A percentile compares a stretch with the other conserved stretches of the same genome.
phyloP scores from a whole-genome alignment of 2,329 filamentous ascomycete genomes.

The Sclerotinia glacialis region DNA sequence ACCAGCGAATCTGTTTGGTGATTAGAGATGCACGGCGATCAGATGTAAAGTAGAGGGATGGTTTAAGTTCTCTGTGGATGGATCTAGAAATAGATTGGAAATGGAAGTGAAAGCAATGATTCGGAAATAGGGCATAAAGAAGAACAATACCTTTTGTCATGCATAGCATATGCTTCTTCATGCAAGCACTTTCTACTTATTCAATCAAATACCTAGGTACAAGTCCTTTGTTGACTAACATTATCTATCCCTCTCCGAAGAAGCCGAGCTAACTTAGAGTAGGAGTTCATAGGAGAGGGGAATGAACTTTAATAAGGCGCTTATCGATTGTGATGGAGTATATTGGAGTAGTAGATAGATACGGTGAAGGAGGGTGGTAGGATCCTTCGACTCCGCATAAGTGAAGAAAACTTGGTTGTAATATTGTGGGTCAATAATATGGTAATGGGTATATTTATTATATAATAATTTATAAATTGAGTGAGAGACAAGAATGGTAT shows the following conservation, averaged over 20 bases:
- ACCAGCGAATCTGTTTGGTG: conserved; percentile 17
- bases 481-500: not conserved
- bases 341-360: too few species aligned
- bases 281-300: not conserved
- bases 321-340: conserved; percentile 6
- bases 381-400: not conserved
- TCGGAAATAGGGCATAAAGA: not conserved
- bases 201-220: not conserved
- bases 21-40: not conserved
- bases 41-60: not conserved
- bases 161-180: too few species aligned
- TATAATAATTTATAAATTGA: not conserved
- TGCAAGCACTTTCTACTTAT: too few species aligned
- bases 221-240: not conserved
- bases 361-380: not conserved
- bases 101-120: not conserved
- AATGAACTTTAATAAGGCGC: not conserved
- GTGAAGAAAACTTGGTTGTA: not conserved
- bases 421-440: not conserved
- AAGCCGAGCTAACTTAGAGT: conserved; percentile 5
- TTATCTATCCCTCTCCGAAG: conserved; percentile 11
- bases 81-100: not conserved
- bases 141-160: conserved; percentile 6
- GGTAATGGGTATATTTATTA: not conserved
- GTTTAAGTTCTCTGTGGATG: not conserved